Conservation (phyloP, 305 asterid genomes). For the Fraxinus sp. region DNA sequence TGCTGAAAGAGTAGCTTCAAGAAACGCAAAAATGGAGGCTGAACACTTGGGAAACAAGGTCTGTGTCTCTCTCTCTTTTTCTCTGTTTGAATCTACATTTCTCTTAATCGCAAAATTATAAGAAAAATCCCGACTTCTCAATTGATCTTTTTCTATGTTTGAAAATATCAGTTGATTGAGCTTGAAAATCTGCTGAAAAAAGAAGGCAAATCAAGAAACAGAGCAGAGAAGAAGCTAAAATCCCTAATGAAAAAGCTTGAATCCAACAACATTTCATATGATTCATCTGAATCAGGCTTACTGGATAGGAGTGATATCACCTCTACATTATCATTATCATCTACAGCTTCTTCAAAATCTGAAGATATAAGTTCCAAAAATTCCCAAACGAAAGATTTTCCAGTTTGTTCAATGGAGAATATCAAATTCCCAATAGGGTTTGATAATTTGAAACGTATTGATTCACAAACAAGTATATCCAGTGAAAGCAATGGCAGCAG, state of each 20-base stretch:
- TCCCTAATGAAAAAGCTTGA: conserved; percentile 58
- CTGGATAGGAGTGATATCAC: neutral
- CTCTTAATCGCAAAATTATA: neutral
- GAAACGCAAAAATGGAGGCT: conserved; percentile 58
- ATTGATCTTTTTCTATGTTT: neutral
- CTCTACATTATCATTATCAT: neutral
- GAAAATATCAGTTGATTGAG: conserved; percentile 46
- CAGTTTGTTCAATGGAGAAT: conserved; percentile 4
- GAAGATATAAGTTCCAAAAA: conserved; percentile 23
- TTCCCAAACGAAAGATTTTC: neutral
- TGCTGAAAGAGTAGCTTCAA: conserved; percentile 75
- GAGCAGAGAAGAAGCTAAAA: conserved; percentile 69
- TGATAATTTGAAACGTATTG: conserved; percentile 14
- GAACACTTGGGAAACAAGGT: conserved; percentile 56
- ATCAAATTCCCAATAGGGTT: conserved; percentile 9
- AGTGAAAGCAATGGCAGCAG: neutral
- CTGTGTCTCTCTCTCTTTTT: neutral
- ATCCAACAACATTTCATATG: conserved; percentile 44
- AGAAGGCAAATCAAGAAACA: conserved; percentile 68
- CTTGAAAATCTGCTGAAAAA: conserved; percentile 55
- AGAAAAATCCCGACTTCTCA: neutral
- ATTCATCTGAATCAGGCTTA: conserved; percentile 29
- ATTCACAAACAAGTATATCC: conserved; percentile 5
- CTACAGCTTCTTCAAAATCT: neutral
- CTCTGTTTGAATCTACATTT: too few species aligned